phyloP scores from a whole-genome alignment of 176 grass and related monocot species.

The Thinopyrum elongatum region DNA sequence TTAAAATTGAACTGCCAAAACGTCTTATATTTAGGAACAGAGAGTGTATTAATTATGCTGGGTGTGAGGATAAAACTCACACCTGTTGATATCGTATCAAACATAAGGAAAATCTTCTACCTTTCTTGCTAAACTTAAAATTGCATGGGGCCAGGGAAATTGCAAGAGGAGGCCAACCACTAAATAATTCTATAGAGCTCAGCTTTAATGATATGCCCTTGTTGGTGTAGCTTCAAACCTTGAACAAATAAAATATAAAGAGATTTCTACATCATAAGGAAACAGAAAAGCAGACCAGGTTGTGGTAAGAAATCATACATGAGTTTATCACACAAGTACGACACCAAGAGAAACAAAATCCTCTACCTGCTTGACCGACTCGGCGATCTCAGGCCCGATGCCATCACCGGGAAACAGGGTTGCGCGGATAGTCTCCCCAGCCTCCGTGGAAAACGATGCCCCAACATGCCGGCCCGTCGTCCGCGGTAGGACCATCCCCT shows the following conservation, averaged over 20 bases:
- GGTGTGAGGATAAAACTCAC: neutral
- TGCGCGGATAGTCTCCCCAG: constrained; percentile 53
- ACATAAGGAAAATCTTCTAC: neutral
- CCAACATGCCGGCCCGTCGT: constrained; percentile 19
- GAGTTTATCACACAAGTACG: neutral
- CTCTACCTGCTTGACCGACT: constrained; percentile 81
- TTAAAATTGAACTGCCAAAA: too few relatives aligned
- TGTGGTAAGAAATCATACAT: neutral
- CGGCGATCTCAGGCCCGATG: constrained; percentile 92
- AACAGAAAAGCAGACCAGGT: neutral
- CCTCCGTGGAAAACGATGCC: constrained; percentile 39
- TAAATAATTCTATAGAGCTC: neutral
- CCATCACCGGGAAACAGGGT: constrained; percentile 95
- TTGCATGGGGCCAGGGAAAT: neutral
- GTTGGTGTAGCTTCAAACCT: neutral
- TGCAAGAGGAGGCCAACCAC: neutral
- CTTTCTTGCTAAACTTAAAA: neutral
- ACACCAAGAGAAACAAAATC: neutral
- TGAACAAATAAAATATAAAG: constrained; percentile 1
- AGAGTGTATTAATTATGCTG: neutral
- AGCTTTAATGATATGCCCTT: neutral
- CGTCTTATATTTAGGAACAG: too few relatives aligned
- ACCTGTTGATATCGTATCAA: neutral
- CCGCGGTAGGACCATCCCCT: constrained; percentile 47
- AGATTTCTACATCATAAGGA: neutral